Evolutionary conservation across 2,329 filamentous ascomycete genomes (phyloP).

Genomic region (Hypoxylon sp.): DNA sequence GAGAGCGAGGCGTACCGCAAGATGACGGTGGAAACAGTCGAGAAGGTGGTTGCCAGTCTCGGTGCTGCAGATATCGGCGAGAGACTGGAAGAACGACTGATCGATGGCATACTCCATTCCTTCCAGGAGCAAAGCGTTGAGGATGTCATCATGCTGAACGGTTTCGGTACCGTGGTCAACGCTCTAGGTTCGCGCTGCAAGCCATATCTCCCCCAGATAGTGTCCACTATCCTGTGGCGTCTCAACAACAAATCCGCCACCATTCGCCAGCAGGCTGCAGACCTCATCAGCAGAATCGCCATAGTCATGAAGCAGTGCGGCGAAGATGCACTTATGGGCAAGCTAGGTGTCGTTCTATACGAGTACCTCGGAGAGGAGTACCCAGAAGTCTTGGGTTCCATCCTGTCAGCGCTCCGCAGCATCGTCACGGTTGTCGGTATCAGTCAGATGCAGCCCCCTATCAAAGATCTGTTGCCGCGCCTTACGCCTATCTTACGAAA

Average conservation of each 20-base stretch:
- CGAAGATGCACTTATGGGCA: constrained; percentile 94
- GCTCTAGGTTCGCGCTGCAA: constrained; percentile 93
- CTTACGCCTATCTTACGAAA: constrained; percentile 98
- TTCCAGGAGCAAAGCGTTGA: constrained; percentile 99
- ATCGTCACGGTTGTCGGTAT: constrained; percentile 99
- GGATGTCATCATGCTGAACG: constrained; percentile 94
- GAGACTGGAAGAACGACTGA: constrained; percentile 88
- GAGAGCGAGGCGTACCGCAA: constrained; percentile 98
- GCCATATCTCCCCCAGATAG: constrained; percentile 95
- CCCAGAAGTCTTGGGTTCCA: constrained; percentile 95
- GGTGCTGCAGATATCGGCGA: constrained; percentile 95
- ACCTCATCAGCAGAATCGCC: constrained; percentile 94
- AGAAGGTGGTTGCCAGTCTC: constrained; percentile 92
- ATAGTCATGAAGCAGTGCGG: constrained; percentile 99
- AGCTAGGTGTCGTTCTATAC: constrained; percentile 92
- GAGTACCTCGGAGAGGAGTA: constrained; percentile 99
- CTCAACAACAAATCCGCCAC: constrained; percentile 98
- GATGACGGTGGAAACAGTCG: constrained; percentile 98
- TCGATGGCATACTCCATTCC: constrained; percentile 92
- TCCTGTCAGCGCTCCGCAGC: constrained; percentile 90
- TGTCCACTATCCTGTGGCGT: constrained; percentile 94
- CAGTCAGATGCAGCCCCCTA: constrained; percentile 96
- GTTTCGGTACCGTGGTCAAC: constrained; percentile 97
- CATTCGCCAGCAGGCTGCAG: constrained; percentile 94
- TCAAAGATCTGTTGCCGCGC: constrained; percentile 92